Base-by-base conservation (phyloP, 78 protist species). In the Blattamonas nauphoetae region DNA sequence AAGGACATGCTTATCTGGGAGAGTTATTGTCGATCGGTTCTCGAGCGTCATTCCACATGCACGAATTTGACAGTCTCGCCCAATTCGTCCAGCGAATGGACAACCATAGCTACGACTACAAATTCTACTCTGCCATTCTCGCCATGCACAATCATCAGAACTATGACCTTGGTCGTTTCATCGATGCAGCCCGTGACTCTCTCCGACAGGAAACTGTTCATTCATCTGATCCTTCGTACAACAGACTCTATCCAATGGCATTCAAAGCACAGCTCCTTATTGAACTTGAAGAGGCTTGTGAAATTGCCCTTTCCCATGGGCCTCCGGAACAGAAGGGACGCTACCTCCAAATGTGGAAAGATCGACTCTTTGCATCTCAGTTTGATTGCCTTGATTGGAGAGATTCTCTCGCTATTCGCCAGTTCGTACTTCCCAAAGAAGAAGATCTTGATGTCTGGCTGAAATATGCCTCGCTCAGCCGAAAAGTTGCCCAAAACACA, bases 381-480 rank as follows among this genome's bases (percentile, higher is more conserved):
- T 34, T 34, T 34, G 78, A 64, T 5, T 3, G 45, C 38, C 84
- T 55, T 6, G 4, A 29, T 29, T 86, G 88, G 88, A 80, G 43
- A n/a, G 5, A 46, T 5, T 4, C 80, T 34, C 88, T 86, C 34
- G 82, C 84, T 33, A 6, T 86, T 32, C 88, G 90, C 85, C 33
- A 89, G 91, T 41, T 42, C 78, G 44, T 44, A n/a, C 4, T 90
- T 80, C 90, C 43, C 32, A 3, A 3, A 3, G 41, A 11, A 21
- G 6, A 36, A 3, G 81, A 86, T 36, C 6, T 36, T 3, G 36
- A n/a, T 36, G 3, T 32, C 81, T 86, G 63, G 63, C 35, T 86
- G 34, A 86, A 86, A 33, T 86, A 46, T 5, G 29, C 85, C 81
- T 84, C 86, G 78, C 55, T 43, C 29, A n/a, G 86, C 86, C 55